Evolutionary conservation across 768 basidiomycete species (phyloP).

Genomic region (Tephrocybe sp.): DNA sequence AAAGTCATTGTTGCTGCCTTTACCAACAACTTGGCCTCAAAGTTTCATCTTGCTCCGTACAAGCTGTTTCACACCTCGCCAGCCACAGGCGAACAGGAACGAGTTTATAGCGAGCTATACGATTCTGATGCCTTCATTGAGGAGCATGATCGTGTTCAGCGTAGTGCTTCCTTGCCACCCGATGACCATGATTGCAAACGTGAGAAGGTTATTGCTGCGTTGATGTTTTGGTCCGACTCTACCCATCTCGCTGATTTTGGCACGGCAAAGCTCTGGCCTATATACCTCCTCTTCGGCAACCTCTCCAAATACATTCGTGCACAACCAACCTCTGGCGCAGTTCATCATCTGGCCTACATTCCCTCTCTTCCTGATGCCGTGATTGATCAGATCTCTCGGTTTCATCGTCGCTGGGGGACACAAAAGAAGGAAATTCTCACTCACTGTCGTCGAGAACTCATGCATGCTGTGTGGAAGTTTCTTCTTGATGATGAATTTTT

Average conservation of each 20-base stretch:
- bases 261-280: constrained; percentile 33
- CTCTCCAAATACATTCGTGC: constrained; percentile 37
- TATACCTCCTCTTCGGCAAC: constrained; percentile 38
- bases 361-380: too few species aligned
- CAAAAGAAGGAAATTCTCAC: constrained; percentile 15
- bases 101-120: constrained; percentile 1
- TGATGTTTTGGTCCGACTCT: constrained; percentile 26
- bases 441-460: neutral
- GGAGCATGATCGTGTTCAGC: too few species aligned
- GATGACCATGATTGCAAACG: constrained; percentile 24
- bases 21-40: neutral
- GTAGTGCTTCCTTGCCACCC: constrained; percentile 16
- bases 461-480: constrained; percentile 1
- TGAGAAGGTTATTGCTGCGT: constrained; percentile 23
- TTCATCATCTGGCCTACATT: constrained; percentile 43
- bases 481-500: constrained; percentile 25
- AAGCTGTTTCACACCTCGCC: constrained; percentile 22
- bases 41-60: constrained; percentile 16
- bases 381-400: constrained; percentile 17
- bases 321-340: constrained; percentile 26
- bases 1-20: constrained; percentile 19
- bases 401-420: constrained; percentile 12
- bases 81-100: constrained; percentile 20
- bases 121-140: neutral
- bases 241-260: constrained; percentile 31